A percentile compares a stretch with the other conserved stretches of the same genome.
These are phyloP conservation scores for Scleroderma citrinum DNA, from an alignment of 768 basidiomycete genomes.

Conservation along the genomic window DNA sequence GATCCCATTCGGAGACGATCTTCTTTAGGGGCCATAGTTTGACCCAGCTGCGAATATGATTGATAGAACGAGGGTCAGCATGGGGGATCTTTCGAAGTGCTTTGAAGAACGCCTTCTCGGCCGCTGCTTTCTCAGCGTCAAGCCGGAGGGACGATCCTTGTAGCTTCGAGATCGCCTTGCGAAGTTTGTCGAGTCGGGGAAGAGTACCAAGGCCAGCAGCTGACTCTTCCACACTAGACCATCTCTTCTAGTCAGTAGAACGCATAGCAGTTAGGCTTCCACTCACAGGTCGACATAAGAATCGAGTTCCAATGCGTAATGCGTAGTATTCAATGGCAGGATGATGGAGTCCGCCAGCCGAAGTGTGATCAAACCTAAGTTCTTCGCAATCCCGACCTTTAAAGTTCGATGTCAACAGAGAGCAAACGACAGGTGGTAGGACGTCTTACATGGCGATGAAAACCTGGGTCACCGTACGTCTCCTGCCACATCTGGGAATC, in stretches of 20 bases:
- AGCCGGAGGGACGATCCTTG: conserved; percentile 48
- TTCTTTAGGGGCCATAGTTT: conserved; percentile 13
- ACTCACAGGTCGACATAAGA: conserved; percentile 56
- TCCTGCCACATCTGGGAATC: conserved; percentile 72
- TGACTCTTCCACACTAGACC: conserved; percentile 46
- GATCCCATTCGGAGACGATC: neutral
- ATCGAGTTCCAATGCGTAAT: conserved; percentile 63
- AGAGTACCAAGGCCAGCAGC: conserved; percentile 14
- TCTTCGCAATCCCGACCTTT: conserved; percentile 62
- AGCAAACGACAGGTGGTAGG: neutral
- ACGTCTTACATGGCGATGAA: conserved; percentile 58
- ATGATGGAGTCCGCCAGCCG: conserved; percentile 58
- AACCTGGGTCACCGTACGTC: conserved; percentile 69
- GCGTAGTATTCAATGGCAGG: conserved; percentile 71
- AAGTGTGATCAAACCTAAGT: conserved; percentile 59
- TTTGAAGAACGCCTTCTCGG: conserved; percentile 46
- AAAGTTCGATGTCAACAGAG: neutral
- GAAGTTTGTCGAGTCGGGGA: conserved; percentile 37
- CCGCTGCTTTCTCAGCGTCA: conserved; percentile 52
- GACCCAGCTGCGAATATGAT: conserved; percentile 21
- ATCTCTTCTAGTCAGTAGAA: conserved; percentile 4
- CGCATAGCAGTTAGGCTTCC: conserved; percentile 16
- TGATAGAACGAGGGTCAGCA: neutral
- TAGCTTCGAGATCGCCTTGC: conserved; percentile 41
- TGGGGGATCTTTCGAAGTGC: conserved; percentile 32